Evolutionary conservation across 106 monocot species (phyloP), one percentile per base, ranked within the genome.

Genomic region (Acanthochlamys bracteata): DNA sequence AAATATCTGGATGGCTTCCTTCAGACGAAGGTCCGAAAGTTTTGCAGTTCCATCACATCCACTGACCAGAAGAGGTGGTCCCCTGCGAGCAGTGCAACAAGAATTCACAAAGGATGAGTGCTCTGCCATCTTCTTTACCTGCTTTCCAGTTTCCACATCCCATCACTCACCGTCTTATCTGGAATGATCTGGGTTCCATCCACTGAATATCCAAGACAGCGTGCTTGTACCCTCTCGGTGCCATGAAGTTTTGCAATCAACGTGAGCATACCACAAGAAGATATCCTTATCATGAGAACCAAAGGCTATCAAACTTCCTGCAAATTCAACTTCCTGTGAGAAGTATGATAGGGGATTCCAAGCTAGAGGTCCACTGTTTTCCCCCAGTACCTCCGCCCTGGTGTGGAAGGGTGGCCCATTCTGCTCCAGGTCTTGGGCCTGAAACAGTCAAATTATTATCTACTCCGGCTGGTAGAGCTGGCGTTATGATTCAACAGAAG

Each of bases 41-140:
- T 98, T 98, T 13, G 92, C 76, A n/a, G 98, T 92, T 39, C 92
- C 98, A 51, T 98, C 98, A 16, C 92, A 98, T 0, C 92, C 98
- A 64, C 98, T 98, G 23, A 86, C 88, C 14, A 92, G 80, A 11
- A 98, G 78, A 0, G 98, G 98, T 21, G 81, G 88, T 22, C 98
- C 91, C 20, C 88, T 72, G 7, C 98, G 80, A 27, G 92, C 71
- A 2, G 81, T 70, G 74, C 79, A 88, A 68, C 98, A 98, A 11
- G 88, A 85, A 70, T 98, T 98, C 33, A 98, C 92, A 25, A 81
- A 77, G 4, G 83, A 83, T n/a, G 82, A 79, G 69, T 98, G 98
- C 57, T 98, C 98, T 2, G 76, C 80, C 98, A 98, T 98, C 55
- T 92, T 98, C 74, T 98, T 98, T 2, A 98, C 76, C 54, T 98